Evolutionary conservation across 805 yeast species (phyloP).

Genomic region (Candida boidinii): DNA sequence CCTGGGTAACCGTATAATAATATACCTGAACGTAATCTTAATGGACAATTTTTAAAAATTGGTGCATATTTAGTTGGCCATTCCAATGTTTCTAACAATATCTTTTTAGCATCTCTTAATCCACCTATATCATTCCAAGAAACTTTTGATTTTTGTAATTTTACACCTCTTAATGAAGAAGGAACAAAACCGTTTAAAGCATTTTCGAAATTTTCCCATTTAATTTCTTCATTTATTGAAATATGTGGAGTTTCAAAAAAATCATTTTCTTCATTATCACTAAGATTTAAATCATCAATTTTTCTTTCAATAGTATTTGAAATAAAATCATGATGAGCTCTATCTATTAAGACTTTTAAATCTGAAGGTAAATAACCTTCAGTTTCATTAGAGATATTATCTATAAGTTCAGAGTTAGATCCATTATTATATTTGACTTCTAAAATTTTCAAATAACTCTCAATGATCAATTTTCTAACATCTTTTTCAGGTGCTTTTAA

Average conservation of each 20-base stretch:
- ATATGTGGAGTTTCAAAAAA: too few species aligned
- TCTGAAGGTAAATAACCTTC: slow-evolving; percentile 91
- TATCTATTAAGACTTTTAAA: slow-evolving; percentile 58
- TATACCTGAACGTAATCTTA: slow-evolving; percentile 83
- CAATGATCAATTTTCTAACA: slow-evolving; percentile 41
- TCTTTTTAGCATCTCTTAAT: slow-evolving; percentile 60
- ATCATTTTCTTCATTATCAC: slow-evolving; percentile 1
- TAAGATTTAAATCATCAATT: neutral
- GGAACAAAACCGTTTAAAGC: slow-evolving; percentile 72
- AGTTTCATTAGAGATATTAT: slow-evolving; percentile 57
- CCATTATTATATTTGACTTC: slow-evolving; percentile 27
- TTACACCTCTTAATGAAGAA: slow-evolving; percentile 77
- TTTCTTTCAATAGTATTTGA: slow-evolving; percentile 4
- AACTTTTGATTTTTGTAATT: slow-evolving; percentile 65
- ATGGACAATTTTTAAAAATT: slow-evolving; percentile 81
- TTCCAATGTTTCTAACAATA: slow-evolving; percentile 80
- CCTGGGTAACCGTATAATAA: slow-evolving; percentile 94
- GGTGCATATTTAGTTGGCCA: slow-evolving; percentile 98
- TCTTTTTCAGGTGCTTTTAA: slow-evolving; percentile 64
- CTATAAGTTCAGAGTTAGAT: slow-evolving; percentile 30
- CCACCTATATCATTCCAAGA: slow-evolving; percentile 93
- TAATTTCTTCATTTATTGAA: neutral
- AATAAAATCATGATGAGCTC: slow-evolving; percentile 50
- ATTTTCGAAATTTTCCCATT: slow-evolving; percentile 33
- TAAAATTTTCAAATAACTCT: slow-evolving; percentile 14